These are phyloP conservation scores for Drechmeria coniospora DNA, from an alignment of 2,329 filamentous ascomycete species.

Conservation along the genomic window DNA sequence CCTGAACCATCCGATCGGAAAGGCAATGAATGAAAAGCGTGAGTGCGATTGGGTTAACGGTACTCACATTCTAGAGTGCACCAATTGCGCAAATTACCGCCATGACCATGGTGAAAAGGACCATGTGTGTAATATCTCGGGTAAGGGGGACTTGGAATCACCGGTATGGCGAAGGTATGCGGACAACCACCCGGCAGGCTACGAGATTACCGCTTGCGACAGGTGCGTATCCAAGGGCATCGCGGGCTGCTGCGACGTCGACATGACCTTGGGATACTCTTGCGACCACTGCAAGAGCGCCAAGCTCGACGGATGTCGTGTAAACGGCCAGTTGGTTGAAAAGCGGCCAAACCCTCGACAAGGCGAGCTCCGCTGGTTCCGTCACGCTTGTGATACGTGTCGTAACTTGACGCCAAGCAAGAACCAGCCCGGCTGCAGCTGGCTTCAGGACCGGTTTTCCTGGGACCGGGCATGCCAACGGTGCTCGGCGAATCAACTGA, in stretches of 20 bases:
- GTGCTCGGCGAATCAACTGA: slow-evolving; percentile 6
- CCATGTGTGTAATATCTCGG: slow-evolving; percentile 5
- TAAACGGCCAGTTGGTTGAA: slow-evolving; percentile 4
- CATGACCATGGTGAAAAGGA: slow-evolving; percentile 1
- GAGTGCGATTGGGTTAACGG: slow-evolving; percentile 6
- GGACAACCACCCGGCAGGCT: slow-evolving; percentile 4
- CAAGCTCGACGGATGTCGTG: slow-evolving; percentile 1
- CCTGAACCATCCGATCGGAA: slow-evolving; percentile 1
- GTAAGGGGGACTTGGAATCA: background rate
- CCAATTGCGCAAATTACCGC: slow-evolving; percentile 11
- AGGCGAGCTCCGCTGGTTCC: slow-evolving; percentile 8
- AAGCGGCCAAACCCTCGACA: slow-evolving; percentile 6
- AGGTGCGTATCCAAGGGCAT: slow-evolving; percentile 3
- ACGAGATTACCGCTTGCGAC: slow-evolving; percentile 4
- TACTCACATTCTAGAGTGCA: slow-evolving; percentile 9
- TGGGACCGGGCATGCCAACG: slow-evolving; percentile 9
- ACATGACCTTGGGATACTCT: slow-evolving; percentile 7
- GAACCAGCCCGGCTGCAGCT: slow-evolving; percentile 6
- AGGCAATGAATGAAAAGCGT: slow-evolving; percentile 2
- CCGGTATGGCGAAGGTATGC: slow-evolving; percentile 6
- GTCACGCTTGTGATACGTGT: slow-evolving; percentile 11
- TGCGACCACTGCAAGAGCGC: slow-evolving; percentile 8
- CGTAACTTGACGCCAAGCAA: slow-evolving; percentile 4
- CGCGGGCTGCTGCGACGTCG: slow-evolving; percentile 8
- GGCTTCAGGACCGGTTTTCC: slow-evolving; percentile 7